Base-by-base conservation (phyloP, 129 eudicot genomes). In the Glebionis coronaria region DNA sequence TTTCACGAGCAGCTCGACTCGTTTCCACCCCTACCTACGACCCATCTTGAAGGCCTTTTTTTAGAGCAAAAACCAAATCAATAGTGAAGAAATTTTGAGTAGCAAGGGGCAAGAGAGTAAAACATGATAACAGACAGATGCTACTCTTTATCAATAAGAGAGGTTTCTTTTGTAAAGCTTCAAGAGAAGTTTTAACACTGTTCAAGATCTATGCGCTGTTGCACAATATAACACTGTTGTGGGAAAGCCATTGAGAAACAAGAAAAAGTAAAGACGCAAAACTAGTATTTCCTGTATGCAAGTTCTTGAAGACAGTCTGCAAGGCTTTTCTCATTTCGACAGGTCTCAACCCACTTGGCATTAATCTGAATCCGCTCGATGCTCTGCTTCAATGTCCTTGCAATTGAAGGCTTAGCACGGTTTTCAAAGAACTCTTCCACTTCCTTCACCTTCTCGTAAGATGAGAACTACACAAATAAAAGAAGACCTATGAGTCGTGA, bases 311-410 rank as follows among this genome's bases (percentile, higher is more conserved):
- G 85, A 68, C 78, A 84, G 8, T 77, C 80, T 3, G 83, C 82
- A 16, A 94, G 93, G 56, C 76, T 65, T 59, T 90, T 81, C 74
- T 94, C 99, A 5, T 70, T 82, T 44, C 76, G 84, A 67, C 90
- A 71, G 73, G 81, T 78, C 64, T 87, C 73, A 49, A 87, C 95
- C 99, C 99, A 94, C 20, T 78, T 81, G 23, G 99, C 82, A 23
- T 94, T 89, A 12, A 89, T 87, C 44, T 81, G 77, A 71, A 94
- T 82, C 46, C 95, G 72, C 82, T 94, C 99, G 10, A 87, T 57
- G 83, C 99, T 94, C 79, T 94, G 99, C 82, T 81, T 94, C 85
- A 94, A 73, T 12, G 99, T 94, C 80, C 99, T 94, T 11, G 87
- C 78, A 20, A 94, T 84, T 52, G 83, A 82, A 21, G 95, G 90